Conservation (phyloP, 2,329 filamentous ascomycete genomes). For the Sporothrix dimorphospora region DNA sequence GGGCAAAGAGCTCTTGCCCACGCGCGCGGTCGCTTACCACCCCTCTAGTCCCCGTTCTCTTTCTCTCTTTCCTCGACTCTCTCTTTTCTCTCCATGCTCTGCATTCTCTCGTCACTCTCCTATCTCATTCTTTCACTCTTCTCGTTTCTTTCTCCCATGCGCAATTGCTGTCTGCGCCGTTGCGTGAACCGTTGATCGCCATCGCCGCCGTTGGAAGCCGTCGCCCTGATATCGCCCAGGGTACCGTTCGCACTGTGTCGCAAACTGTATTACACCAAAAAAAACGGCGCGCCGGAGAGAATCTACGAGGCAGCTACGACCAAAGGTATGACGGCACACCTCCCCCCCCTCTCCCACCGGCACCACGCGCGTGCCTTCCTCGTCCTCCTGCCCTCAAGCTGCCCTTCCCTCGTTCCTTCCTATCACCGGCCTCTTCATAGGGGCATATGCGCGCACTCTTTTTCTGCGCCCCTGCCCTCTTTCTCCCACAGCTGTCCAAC, state of each 20-base stretch:
- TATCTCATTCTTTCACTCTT: conserved; percentile 12
- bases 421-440: neutral
- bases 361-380: neutral
- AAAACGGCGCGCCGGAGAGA: conserved; percentile 1
- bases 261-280: conserved; percentile 21
- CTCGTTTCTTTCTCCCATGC: neutral
- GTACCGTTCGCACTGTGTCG: conserved; percentile 21
- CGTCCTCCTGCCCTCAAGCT: neutral
- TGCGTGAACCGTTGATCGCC: neutral
- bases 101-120: neutral
- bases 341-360: neutral
- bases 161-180: neutral
- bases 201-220: neutral
- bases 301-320: conserved; percentile 16
- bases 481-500: neutral
- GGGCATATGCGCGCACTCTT: neutral
- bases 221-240: neutral
- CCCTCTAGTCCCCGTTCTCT: conserved; percentile 17
- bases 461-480: neutral
- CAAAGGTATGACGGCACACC: conserved; percentile 19
- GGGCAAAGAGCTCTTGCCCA: conserved; percentile 15
- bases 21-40: conserved; percentile 20
- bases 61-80: neutral
- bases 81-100: neutral
- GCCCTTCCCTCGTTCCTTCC: neutral